Base-by-base conservation (phyloP, 129 eudicot genomes). In the Escallonia herrerae region DNA sequence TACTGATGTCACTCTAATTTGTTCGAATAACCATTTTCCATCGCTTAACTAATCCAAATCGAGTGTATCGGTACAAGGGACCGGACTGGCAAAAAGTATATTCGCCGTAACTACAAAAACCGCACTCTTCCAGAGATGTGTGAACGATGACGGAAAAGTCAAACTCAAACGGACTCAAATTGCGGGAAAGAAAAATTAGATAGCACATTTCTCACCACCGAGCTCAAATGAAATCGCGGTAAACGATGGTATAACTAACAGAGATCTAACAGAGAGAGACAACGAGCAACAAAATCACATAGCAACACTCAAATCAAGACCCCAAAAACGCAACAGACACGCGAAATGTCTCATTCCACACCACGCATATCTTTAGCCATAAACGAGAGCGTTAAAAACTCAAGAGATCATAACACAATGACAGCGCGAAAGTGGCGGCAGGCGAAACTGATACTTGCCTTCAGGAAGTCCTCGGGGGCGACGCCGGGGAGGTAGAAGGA, bases 401-500 rank as follows among this genome's bases (percentile, higher is more conserved):
- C 2, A 64, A 3, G 47, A 3, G 12, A 48, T 7, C 15, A 45
- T 22, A 5, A 15, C 0, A 57, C 11, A 15, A 9, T 43, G n/a
- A 63, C 7, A 44, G 7, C 5, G 3, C 15, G 11, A 7, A 12
- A 8, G 15, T 44, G 8, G 5, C 47, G 44, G 2, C 41, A 8
- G 44, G 44, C 39, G 48, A 61, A 47, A 60, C 58, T 12, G 46
- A 14, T 15, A 63, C 58, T 7, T 44, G 62, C 80, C 72, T 56
- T 76, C 8, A n/a, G 39, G 15, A 76, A 76, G 70, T 76, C 80
- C 57, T 76, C 76, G 63, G 80, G 80, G 51, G 80, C 80, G 43
- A 76, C 80, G n/a, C 80, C 80, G 33, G 80, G 80, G 41, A 76
- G 75, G 72, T 76, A 76, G 60, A 76, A 76, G 56, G 67, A 44